These are phyloP conservation scores for Nakazawaea wyomingensis DNA, from an alignment of 805 yeast genomes.

Conservation along the genomic window DNA sequence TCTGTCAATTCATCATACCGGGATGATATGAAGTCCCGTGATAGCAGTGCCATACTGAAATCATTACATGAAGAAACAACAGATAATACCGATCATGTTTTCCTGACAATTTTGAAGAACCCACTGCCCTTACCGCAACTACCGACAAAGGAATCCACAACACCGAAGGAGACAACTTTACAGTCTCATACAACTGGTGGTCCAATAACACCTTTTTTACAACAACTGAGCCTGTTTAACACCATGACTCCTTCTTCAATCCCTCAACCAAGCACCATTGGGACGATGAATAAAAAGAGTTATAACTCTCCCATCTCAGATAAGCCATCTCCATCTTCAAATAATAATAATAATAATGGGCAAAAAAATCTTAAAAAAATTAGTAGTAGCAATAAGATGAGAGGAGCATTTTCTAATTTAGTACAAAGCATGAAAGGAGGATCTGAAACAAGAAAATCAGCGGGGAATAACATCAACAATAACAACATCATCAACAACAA, in stretches of 20 bases:
- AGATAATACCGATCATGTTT: background rate
- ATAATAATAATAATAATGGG: no score
- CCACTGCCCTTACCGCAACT: background rate
- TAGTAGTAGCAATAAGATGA: conserved; percentile 46
- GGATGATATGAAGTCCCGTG: conserved; percentile 1
- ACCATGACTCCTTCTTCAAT: conserved; percentile 17
- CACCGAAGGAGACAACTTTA: no score
- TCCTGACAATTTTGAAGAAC: no score
- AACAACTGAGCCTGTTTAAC: conserved; percentile 8
- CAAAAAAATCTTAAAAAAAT: conserved; percentile 18
- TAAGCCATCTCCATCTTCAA: conserved; percentile 5
- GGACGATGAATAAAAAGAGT: background rate
- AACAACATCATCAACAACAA: background rate
- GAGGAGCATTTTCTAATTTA: conserved; percentile 52
- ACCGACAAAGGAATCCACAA: background rate
- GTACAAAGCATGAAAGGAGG: conserved; percentile 25
- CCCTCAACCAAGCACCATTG: background rate
- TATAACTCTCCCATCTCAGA: conserved; percentile 6
- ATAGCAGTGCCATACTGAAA: background rate
- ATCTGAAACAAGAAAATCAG: conserved; percentile 11
- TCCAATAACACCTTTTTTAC: conserved; percentile 11
- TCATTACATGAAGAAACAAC: background rate
- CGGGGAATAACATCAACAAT: background rate
- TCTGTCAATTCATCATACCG: conserved; percentile 8
- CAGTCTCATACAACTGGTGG: conserved; percentile 1